These are phyloP conservation scores for Furcasterigmium sp. DNA, from an alignment of 2,329 filamentous ascomycete genomes.

Conservation along the genomic window DNA sequence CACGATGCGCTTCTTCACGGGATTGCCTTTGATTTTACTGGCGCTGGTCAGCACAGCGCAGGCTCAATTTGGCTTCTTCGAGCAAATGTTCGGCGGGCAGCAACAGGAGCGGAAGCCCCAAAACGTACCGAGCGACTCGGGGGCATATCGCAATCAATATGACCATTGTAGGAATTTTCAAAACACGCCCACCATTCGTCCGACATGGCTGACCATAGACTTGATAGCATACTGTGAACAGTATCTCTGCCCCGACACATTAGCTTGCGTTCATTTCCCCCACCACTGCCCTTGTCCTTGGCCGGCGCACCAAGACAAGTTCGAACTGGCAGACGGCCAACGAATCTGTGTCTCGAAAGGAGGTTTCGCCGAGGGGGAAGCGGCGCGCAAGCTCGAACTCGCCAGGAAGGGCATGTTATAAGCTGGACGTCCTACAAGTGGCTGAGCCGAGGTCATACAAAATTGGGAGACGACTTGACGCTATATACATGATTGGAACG, in stretches of 20 bases:
- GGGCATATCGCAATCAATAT: constrained; percentile 70
- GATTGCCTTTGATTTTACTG: constrained; percentile 39
- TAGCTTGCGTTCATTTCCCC: constrained; percentile 92
- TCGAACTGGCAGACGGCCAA: constrained; percentile 67
- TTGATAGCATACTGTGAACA: constrained; percentile 74
- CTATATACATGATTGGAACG: no score
- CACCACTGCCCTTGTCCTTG: constrained; percentile 95
- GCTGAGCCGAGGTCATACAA: no score
- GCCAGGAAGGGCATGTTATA: constrained; percentile 73
- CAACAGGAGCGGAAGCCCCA: constrained; percentile 58
- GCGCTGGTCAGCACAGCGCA: constrained; percentile 56
- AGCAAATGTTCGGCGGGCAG: constrained; percentile 84
- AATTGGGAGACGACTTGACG: no score
- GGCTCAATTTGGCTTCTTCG: constrained; percentile 95
- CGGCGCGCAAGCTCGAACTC: constrained; percentile 70
- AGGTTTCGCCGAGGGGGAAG: constrained; percentile 67
- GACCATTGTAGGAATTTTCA: constrained; percentile 51
- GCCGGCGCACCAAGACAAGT: constrained; percentile 70
- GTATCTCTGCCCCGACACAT: constrained; percentile 90
- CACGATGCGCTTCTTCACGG: constrained; percentile 22
- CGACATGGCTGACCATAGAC: not conserved
- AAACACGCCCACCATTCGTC: no score
- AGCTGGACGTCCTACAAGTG: constrained; percentile 13
- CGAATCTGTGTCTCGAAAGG: constrained; percentile 71
- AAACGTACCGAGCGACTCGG: constrained; percentile 80